A percentile compares a stretch with the other conserved stretches of the same genome.
phyloP scores from a whole-genome alignment of 139 green algal species.

The Micromonas pusilla region DNA sequence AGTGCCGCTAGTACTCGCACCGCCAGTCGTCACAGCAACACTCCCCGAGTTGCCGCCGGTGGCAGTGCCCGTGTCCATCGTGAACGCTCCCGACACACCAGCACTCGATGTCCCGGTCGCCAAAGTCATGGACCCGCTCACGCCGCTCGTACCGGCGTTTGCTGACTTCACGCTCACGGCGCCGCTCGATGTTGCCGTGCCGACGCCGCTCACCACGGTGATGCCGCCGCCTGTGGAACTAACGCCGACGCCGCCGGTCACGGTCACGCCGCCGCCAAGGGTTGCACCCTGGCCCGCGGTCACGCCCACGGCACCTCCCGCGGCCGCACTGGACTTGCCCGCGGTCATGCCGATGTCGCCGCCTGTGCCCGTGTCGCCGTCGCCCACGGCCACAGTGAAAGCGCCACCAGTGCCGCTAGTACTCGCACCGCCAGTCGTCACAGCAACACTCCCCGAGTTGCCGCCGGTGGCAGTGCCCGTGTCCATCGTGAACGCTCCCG shows the following conservation, averaged over 20 bases:
- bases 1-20: neutral
- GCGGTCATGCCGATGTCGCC: neutral
- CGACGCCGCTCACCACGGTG: neutral
- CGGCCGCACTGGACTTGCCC: neutral
- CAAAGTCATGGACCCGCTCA: slow-evolving; percentile 4
- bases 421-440: too few species aligned
- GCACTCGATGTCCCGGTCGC: neutral
- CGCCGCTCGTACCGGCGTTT: neutral
- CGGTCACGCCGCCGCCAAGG: too few species aligned
- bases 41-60: neutral
- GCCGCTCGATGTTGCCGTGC: neutral
- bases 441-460: too few species aligned
- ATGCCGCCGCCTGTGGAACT: neutral
- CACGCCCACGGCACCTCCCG: neutral
- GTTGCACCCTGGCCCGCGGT: neutral
- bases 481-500: too few species aligned
- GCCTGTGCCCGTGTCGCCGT: neutral
- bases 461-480: too few species aligned
- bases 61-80: neutral
- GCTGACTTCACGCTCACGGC: neutral
- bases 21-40: neutral
- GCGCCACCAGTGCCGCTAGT: neutral
- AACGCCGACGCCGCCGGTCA: too few species aligned
- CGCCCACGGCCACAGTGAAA: neutral
- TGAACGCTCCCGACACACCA: neutral